Percentiles rank a stretch among this genome's conserved stretches.
Conservation (phyloP, 345 rosid species). For the Cardamine chenopodiifolia region DNA sequence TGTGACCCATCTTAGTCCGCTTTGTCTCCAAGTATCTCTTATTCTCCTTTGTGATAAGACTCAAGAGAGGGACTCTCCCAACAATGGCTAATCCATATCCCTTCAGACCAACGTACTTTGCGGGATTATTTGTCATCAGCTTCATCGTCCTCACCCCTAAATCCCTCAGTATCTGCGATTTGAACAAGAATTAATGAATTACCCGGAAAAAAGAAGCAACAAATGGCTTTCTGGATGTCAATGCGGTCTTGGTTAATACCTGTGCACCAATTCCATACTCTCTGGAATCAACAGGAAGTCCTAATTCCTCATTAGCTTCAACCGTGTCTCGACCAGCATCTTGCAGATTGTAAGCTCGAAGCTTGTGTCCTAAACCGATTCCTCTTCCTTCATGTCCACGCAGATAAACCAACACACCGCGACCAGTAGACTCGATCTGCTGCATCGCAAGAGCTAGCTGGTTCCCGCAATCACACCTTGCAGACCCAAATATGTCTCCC, state of each 20-base stretch:
- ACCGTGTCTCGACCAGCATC: slow-evolving; percentile 87
- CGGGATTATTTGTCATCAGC: slow-evolving; percentile 91
- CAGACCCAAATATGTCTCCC: slow-evolving; percentile 82
- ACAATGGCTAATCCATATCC: slow-evolving; percentile 74
- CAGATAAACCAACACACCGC: slow-evolving; percentile 75
- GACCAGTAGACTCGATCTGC: slow-evolving; percentile 74
- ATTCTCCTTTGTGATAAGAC: slow-evolving; percentile 70
- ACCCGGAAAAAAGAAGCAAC: neutral
- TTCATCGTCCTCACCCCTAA: slow-evolving; percentile 85
- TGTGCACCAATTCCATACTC: slow-evolving; percentile 97
- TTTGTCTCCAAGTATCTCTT: slow-evolving; percentile 79
- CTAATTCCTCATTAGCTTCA: slow-evolving; percentile 89
- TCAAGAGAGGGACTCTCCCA: slow-evolving; percentile 71
- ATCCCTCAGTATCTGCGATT: slow-evolving; percentile 65
- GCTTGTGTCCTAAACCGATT: slow-evolving; percentile 89
- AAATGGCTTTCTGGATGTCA: neutral
- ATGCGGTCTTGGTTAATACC: slow-evolving; percentile 47
- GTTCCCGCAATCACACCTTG: slow-evolving; percentile 77
- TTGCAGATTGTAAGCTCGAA: slow-evolving; percentile 85
- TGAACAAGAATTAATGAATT: neutral
- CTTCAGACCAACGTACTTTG: slow-evolving; percentile 75
- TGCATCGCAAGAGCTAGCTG: slow-evolving; percentile 83
- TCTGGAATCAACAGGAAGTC: slow-evolving; percentile 91
- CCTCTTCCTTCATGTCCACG: slow-evolving; percentile 96
- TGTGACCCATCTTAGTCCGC: slow-evolving; percentile 74